Conservation (phyloP, 768 basidiomycete species). For the Fomitopsis serialis region DNA sequence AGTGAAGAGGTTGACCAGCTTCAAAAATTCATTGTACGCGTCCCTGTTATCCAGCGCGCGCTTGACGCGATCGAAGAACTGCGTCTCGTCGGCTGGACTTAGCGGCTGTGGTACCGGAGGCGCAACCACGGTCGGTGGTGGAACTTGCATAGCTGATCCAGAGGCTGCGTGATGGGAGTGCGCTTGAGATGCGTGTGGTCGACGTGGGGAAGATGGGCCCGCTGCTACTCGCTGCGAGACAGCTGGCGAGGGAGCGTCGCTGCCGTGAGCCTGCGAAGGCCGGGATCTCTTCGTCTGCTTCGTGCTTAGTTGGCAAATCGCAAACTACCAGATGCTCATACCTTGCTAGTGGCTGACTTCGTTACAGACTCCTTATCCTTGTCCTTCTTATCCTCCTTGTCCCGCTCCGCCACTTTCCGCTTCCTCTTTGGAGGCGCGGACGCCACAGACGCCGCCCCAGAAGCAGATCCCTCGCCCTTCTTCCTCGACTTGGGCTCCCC, state of each 20-base stretch:
- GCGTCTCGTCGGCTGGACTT: slow-evolving; percentile 1
- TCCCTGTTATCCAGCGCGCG: slow-evolving; percentile 66
- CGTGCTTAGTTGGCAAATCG: background rate
- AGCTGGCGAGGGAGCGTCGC: slow-evolving; percentile 22
- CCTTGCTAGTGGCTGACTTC: slow-evolving; percentile 22
- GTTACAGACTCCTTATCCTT: slow-evolving; percentile 46
- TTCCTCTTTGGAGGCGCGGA: slow-evolving; percentile 66
- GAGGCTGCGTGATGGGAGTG: slow-evolving; percentile 12
- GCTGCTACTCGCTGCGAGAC: slow-evolving; percentile 22
- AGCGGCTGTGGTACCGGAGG: slow-evolving; percentile 1
- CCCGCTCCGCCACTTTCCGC: slow-evolving; percentile 48
- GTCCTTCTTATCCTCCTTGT: slow-evolving; percentile 48
- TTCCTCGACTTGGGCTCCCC: slow-evolving; percentile 32
- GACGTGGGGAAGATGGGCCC: slow-evolving; percentile 23
- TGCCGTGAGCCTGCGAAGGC: slow-evolving; percentile 15
- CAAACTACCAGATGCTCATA: background rate
- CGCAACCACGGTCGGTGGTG: slow-evolving; percentile 5
- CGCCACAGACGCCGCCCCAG: slow-evolving; percentile 24
- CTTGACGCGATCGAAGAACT: slow-evolving; percentile 78
- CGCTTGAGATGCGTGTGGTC: slow-evolving; percentile 9
- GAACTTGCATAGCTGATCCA: slow-evolving; percentile 9
- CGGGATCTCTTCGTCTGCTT: slow-evolving; percentile 21
- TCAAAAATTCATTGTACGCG: slow-evolving; percentile 91
- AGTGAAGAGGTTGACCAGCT: slow-evolving; percentile 90
- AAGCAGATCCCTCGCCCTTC: slow-evolving; percentile 25